Evolutionary conservation across 305 asterid genomes (phyloP), one percentile per base, ranked within the genome.

Genomic region (Withania somnifera): DNA sequence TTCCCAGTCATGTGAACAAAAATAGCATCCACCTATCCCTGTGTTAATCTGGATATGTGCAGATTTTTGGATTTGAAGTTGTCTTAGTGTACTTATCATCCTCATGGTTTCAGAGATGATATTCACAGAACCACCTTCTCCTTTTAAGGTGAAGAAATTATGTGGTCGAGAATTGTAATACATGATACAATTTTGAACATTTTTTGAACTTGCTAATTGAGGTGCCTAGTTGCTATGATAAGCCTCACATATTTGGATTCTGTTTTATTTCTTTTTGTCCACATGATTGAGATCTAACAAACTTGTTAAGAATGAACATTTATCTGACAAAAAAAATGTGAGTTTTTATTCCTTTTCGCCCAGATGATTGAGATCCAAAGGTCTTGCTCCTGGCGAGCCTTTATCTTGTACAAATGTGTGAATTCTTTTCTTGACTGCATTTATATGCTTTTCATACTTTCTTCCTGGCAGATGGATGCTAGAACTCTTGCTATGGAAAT

Each of bases 401-500:
- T 80, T 45, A 22, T 51, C 75, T 42, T 28, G 61, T 60, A 40
- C 67, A 56, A 40, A 81, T 30, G 42, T 50, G 53, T 5, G 26
- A 77, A 2, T 66, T 11, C 13, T 47, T 80, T 80, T 64, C 56
- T 80, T 83, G 79, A 83, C 85, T 32, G 79, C 54, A 60, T 73
- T 73, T 47, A 73, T 73, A 30, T 47, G 20, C 17, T 73, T 73
- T 17, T 47, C 26, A 73, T 30, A 47, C 17, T 24, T 73, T 73
- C 60, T 50, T 60, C 82, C 68, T 66, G 85, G 50, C 88, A 92
- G 98, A 93, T 93, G 97, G 97, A 93, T 89, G 91, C 91, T 86
- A 90, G 90, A 82, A 91, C 90, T 87, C 95, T 92, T 80, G 92
- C 98, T 66, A 84, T 87, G 87, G 98, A 93, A 87, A 85, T 93